phyloP scores from a whole-genome alignment of 2,329 filamentous ascomycete genomes.

The Trichoderma sp. region DNA sequence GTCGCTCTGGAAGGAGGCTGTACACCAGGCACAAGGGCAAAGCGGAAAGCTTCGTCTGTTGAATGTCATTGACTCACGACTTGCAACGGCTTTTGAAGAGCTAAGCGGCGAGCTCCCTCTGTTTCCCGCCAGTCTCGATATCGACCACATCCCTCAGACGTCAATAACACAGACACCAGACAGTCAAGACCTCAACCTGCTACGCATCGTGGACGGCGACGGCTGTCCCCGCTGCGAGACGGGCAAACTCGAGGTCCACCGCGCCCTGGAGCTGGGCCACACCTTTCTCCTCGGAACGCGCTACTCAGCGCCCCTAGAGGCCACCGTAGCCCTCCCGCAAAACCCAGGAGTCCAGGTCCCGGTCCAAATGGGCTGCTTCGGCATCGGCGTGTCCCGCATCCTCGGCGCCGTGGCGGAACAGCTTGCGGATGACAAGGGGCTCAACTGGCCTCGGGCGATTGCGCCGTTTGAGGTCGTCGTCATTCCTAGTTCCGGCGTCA shows the following conservation, averaged over 20 bases:
- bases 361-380: constrained; percentile 95
- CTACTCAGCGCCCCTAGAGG: constrained; percentile 76
- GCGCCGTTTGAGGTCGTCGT: constrained; percentile 81
- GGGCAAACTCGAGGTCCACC: constrained; percentile 65
- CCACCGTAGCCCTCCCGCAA: constrained; percentile 54
- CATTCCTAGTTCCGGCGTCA: constrained; percentile 54
- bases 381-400: constrained; percentile 89
- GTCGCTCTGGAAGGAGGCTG: constrained; percentile 53
- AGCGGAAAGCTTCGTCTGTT: constrained; percentile 33
- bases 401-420: constrained; percentile 83
- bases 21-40: constrained; percentile 31
- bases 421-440: constrained; percentile 68
- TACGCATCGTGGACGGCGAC: constrained; percentile 68
- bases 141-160: constrained; percentile 29
- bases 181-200: constrained; percentile 57
- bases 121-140: constrained; percentile 31
- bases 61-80: constrained; percentile 42
- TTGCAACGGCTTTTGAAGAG: constrained; percentile 35
- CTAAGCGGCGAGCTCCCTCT: constrained; percentile 35
- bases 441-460: constrained; percentile 86
- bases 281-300: constrained; percentile 92
- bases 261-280: constrained; percentile 87
- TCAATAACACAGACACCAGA: constrained; percentile 41
- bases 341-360: constrained; percentile 46
- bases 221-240: constrained; percentile 69